Base-by-base conservation (phyloP, 768 basidiomycete genomes). In the Hypsizygus marmoreus region DNA sequence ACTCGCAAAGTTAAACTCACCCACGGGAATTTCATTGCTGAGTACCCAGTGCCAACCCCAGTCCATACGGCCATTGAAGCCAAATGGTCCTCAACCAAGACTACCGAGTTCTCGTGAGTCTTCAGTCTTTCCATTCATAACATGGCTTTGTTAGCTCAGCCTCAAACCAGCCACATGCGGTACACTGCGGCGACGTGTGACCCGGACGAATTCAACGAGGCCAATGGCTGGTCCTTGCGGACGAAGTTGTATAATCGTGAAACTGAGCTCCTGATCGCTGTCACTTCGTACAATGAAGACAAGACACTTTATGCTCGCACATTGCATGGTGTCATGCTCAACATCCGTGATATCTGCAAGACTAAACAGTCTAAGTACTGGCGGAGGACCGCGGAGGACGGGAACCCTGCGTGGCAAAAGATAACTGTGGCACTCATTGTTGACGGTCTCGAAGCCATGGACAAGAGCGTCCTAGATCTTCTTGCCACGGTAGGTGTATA, bases 261-360 rank as follows among this genome's bases (percentile, higher is more conserved):
- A 53, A 98, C 95, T 1, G 95, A 98, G 53, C 65, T 98, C 6
- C 79, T 97, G 19, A 95, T 98, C 57, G 95, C 93, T 8, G 90
- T 97, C 52, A 97, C 92, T 5, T 91, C 86, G 3, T 93, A 92
- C 71, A 92, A 93, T 52, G 91, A 94, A 65, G 90, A 93, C 78
- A 93, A 92, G 73, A 85, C 82, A 5, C 79, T 92, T n/a, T 91
- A 92, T 60, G 82, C 90, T 20, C 85, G 88, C 53, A 97, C 95
- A 0, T 74, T 98, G 30, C 95, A 97, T 60, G 91, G 91, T 52
- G 87, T 97, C 58, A 97, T 97, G 95, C 67, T 95, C 51, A 98
- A 99, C 67, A 95, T 98, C 50, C 88, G 95, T 54, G 89, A 98
- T 58, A 97, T 97, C 55, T 95, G 93, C 80, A 93, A 88, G 70